Base-by-base conservation (phyloP, 805 yeast genomes). In the Deakozyma indianensis region DNA sequence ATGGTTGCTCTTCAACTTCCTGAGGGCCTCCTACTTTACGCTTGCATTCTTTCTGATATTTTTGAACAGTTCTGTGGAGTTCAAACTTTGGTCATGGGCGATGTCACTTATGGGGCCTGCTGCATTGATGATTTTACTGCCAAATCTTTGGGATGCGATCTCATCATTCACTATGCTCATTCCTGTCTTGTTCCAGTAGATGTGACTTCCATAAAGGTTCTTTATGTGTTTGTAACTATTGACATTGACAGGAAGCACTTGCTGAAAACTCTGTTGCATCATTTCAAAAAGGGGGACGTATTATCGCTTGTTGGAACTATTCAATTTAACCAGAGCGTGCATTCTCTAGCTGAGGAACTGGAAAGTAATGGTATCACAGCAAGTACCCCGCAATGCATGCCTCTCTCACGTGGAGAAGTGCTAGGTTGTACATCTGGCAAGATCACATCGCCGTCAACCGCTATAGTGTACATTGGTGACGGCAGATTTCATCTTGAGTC, bases 61-160 rank as follows among this genome's bases (percentile, higher is more conserved):
- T 60, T 92, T 28, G 95, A 86, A 57, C 95, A 88, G 61, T 90
- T 92, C 54, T 88, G 96, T 60, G 63, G 67, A 2, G 86, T 82
- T 45, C 95, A 88, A 57, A 83, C 88, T 0, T 69, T 92, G 1
- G 92, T 90, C 2, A 92, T 92, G 98, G 98, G 98, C 1, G 98
- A 92, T 61, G 98, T 92, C 0, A 85, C 96, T 0, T 92, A 92
- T 57, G 98, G 98, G 40, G 98, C 98, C 0, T 92, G 98, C 60
- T 92, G 98, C 64, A 87, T 92, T 41, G 98, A 92, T 60, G 98
- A 92, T 58, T 92, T 71, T 59, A 88, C 98, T 0, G 98, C 98
- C 1, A 70, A 88, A 51, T 78, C 97, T 0, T 63, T 92, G 23
- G 95, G 83, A 43, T 92, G 98, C 64, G 98, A 92, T 58, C 82